Conservation (phyloP, 2,329 filamentous ascomycete genomes). For the Endothia cerciana region DNA sequence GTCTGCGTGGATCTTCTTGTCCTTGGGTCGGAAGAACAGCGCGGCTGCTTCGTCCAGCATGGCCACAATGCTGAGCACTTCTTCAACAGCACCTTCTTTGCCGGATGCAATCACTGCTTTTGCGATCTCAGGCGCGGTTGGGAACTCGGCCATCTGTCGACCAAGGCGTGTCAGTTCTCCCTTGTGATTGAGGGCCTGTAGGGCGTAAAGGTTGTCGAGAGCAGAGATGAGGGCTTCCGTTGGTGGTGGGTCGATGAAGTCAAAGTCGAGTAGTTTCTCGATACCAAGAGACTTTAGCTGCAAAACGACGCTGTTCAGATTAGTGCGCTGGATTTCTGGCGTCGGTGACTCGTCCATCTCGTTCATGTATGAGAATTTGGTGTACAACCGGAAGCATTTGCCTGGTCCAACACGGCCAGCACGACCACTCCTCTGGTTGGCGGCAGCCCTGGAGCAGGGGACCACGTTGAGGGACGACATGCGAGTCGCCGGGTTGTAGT, state of each 20-base stretch:
- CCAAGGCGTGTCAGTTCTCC: constrained; percentile 90
- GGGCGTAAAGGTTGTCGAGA: constrained; percentile 86
- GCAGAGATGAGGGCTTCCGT: constrained; percentile 88
- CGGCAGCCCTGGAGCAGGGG: constrained; percentile 87
- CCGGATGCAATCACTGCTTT: constrained; percentile 88
- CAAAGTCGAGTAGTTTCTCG: constrained; percentile 89
- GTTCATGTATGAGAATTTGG: constrained; percentile 91
- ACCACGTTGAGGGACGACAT: constrained; percentile 93
- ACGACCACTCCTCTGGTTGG: constrained; percentile 89
- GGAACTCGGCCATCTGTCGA: constrained; percentile 93
- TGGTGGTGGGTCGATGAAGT: constrained; percentile 93
- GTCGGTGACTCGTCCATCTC: constrained; percentile 92
- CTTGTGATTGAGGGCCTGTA: constrained; percentile 85
- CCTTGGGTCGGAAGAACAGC: constrained; percentile 92
- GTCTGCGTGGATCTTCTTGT: constrained; percentile 96
- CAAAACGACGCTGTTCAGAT: constrained; percentile 81
- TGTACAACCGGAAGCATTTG: constrained; percentile 92
- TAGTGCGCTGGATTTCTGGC: constrained; percentile 90
- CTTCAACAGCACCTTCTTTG: constrained; percentile 89
- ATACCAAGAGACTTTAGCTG: constrained; percentile 89
- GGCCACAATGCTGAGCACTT: constrained; percentile 89
- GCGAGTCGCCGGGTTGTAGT: constrained; percentile 87
- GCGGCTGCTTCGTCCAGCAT: constrained; percentile 90
- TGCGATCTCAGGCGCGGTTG: constrained; percentile 87
- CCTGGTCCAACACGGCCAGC: constrained; percentile 91